These are phyloP conservation scores for Didymosphaeria variabile DNA, from an alignment of 2,329 filamentous ascomycete genomes.

Conservation along the genomic window DNA sequence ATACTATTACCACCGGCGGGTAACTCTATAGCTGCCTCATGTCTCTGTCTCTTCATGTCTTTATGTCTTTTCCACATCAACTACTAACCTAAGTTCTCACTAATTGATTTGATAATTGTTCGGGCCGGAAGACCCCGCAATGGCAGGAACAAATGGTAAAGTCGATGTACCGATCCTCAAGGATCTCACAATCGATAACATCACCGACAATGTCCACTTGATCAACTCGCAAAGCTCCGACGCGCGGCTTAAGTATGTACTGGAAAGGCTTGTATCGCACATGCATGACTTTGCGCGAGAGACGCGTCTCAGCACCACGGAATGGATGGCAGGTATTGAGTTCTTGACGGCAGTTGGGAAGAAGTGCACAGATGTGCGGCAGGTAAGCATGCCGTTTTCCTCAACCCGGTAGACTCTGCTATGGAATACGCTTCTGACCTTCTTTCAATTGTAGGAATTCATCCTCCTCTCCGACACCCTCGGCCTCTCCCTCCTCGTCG, in stretches of 20 bases:
- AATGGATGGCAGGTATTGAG: constrained; percentile 78
- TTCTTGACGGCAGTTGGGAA: constrained; percentile 78
- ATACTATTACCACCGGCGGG: background rate
- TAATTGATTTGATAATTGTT: background rate
- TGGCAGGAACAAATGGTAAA: constrained; percentile 24
- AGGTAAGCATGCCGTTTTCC: constrained; percentile 57
- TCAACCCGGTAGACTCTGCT: background rate
- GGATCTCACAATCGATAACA: constrained; percentile 80
- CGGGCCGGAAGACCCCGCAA: background rate
- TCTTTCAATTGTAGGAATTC: constrained; percentile 66
- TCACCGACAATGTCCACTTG: constrained; percentile 76
- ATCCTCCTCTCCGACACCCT: constrained; percentile 84
- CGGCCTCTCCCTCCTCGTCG: constrained; percentile 80
- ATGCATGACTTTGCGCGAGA: constrained; percentile 84
- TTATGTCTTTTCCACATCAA: background rate
- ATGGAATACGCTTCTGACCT: background rate
- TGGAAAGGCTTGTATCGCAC: constrained; percentile 79
- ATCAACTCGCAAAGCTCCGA: constrained; percentile 77
- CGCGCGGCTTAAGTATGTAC: constrained; percentile 73
- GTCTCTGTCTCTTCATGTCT: background rate
- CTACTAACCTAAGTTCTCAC: background rate
- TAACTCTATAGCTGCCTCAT: background rate
- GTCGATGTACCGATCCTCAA: constrained; percentile 65
- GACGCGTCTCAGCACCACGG: constrained; percentile 76
- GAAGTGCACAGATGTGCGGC: constrained; percentile 76